Evolutionary conservation across 2,329 filamentous ascomycete genomes (phyloP).

Genomic region (Ceratocystiopsis sp.): DNA sequence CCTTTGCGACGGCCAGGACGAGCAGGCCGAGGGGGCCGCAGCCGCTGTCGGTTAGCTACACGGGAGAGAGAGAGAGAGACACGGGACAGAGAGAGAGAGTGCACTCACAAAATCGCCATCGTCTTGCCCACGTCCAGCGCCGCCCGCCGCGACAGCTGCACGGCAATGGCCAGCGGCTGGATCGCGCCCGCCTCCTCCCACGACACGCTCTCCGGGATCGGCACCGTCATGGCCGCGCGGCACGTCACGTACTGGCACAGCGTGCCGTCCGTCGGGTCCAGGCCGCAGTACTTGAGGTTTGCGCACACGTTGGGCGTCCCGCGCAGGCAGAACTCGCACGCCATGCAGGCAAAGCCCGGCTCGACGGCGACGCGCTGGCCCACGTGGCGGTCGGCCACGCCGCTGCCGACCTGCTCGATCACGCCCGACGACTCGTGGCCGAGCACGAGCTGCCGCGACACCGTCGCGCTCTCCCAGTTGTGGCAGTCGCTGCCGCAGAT

Average conservation of each 20-base stretch:
- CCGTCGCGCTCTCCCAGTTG: slow-evolving; percentile 12
- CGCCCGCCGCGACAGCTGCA: slow-evolving; percentile 41
- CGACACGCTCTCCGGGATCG: slow-evolving; percentile 40
- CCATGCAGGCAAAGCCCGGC: slow-evolving; percentile 3
- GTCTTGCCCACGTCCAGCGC: slow-evolving; percentile 10
- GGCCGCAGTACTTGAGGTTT: slow-evolving; percentile 49
- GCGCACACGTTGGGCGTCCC: slow-evolving; percentile 50
- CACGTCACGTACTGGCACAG: slow-evolving; percentile 43
- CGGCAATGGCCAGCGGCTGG: slow-evolving; percentile 45
- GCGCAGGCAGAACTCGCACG: slow-evolving; percentile 23
- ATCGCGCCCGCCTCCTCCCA: slow-evolving; percentile 49
- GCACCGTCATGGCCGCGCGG: slow-evolving; percentile 41
- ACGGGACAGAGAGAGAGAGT: not conserved
- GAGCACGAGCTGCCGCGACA: slow-evolving; percentile 10
- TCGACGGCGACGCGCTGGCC: slow-evolving; percentile 46
- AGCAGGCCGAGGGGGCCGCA: slow-evolving; percentile 15
- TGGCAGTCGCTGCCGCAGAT: slow-evolving; percentile 11
- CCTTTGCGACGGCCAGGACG: slow-evolving; percentile 13
- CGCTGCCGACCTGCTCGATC: slow-evolving; percentile 34
- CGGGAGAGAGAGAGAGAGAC: not conserved
- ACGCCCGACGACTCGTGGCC: slow-evolving; percentile 51
- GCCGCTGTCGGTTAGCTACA: slow-evolving; percentile 9
- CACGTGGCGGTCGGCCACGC: slow-evolving; percentile 21
- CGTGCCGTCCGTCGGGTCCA: slow-evolving; percentile 50
- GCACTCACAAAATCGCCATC: slow-evolving; percentile 14